Base-by-base conservation (phyloP, 2,329 filamentous ascomycete species). In the Trichoderma gracile region DNA sequence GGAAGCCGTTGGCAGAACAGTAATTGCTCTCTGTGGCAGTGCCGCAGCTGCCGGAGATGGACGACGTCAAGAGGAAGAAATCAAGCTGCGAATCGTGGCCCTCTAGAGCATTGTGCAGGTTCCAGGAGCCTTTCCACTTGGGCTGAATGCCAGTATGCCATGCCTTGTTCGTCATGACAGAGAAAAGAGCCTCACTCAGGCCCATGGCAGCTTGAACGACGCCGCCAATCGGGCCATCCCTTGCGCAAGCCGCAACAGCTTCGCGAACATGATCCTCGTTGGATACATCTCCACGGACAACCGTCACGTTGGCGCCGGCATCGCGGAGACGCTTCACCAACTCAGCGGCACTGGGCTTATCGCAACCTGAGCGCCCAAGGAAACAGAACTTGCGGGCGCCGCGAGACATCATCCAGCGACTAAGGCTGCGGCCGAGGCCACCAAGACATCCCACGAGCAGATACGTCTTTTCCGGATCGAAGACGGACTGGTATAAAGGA, bases 161-260 rank as follows among this genome's bases (percentile, higher is more conserved):
- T 9, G 72, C 66, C 1, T 73, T 67, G 3, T 73, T 65, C 1
- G 70, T 71, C 77, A 81, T 80, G 17, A 73, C 68, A 5, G 67
- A 63, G 60, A 78, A 74, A 1, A 69, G 67, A 23, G 68, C 63
- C 50, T 76, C 75, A 15, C 72, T 67, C n/a, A 73, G 69, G 3
- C 79, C 76, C 77, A 80, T 78, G 10, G 79, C 73, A 12, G 71
- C 69, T 55, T 81, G 78, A 7, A 81, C 69, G n/a, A 80, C 71
- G 53, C 79, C 79, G 17, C 73, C 70, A 19, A 81, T 72, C 5
- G 78, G 75, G 65, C 67, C 42, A 19, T 69, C 30, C 43, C 66
- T 65, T n/a, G 30, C 56, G 4, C 53, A 54, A 1, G 66, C 52
- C 8, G 54, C 53, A 10, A 74, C 64, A 3, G 71, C 69, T 1